Percentiles rank a stretch among this genome's conserved stretches.
These are phyloP conservation scores for Luffa acutangula DNA, from an alignment of 306 rosid species.

Conservation along the genomic window DNA sequence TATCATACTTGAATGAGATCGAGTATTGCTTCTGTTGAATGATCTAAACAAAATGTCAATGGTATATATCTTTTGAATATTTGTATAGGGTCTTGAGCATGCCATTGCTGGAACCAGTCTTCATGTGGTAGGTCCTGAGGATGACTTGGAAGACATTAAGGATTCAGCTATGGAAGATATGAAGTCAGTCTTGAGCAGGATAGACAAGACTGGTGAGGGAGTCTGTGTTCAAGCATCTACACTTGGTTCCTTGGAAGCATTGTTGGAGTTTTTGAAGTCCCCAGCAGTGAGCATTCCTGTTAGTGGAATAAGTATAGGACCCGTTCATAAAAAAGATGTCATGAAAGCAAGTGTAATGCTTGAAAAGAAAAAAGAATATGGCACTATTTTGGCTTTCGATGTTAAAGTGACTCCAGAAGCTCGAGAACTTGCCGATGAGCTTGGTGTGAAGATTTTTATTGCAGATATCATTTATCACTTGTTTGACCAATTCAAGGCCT, in stretches of 20 bases:
- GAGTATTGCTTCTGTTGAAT: not conserved
- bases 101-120: constrained; percentile 93
- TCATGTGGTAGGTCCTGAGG: constrained; percentile 71
- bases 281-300: constrained; percentile 90
- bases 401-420: constrained; percentile 95
- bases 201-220: constrained; percentile 86
- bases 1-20: not conserved
- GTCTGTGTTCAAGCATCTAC: constrained; percentile 99
- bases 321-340: constrained; percentile 92
- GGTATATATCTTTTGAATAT: constrained; percentile 9
- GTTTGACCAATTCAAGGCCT: constrained; percentile 87
- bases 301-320: constrained; percentile 88
- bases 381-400: constrained; percentile 91
- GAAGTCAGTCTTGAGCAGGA: constrained; percentile 74
- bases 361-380: constrained; percentile 76
- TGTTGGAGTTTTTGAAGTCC: constrained; percentile 82
- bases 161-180: constrained; percentile 76
- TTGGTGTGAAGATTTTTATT: constrained; percentile 71
- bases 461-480: constrained; percentile 95
- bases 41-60: not conserved
- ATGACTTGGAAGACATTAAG: constrained; percentile 72
- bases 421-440: constrained; percentile 73
- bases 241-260: constrained; percentile 91
- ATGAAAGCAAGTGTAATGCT: constrained; percentile 99
- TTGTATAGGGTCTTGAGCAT: constrained; percentile 79